Base-by-base conservation (phyloP, 768 basidiomycete species). In the Pisolithus sp. region DNA sequence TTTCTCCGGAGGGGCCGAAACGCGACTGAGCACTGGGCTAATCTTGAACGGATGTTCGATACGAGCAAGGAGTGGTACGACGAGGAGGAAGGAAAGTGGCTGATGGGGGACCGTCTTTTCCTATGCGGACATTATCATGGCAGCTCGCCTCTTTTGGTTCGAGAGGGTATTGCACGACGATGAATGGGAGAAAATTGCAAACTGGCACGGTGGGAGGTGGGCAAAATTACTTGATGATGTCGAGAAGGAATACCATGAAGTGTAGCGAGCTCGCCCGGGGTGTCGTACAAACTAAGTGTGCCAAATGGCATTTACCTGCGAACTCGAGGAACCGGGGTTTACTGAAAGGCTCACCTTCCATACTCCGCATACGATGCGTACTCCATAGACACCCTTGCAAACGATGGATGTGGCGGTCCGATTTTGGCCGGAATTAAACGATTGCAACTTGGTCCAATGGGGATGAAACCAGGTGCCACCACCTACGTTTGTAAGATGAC, bases 1-100 rank as follows among this genome's bases (percentile, higher is more conserved):
- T 76, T 30, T 62, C 62, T 6, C 71, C 73, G 0, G 64, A 60
- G 41, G 70, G 71, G 4, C 68, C 71, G 9, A 61, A 53, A 45
- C 58, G 68, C 13, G 62, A 62, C n/a, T 4, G 65, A 47, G 9
- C 63, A 69, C 40, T 71, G 59, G 67, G 41, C 13, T n/a, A 28
- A 18, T 40, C 38, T 60, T 0, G 59, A 68, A 53, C 55, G 57
- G 43, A 15, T 10, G 5, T 55, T 50, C 41, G 24, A 40, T 24
- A 49, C 50, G 1, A 46, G 43, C 10, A 58, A 59, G 45, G 49
- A 8, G 23, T 63, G 58, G 57, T 63, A 64, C 18, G 68, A 57
- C 26, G 50, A 45, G 43, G 46, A 26, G 7, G 61, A 45, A 18
- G 68, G 68, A 8, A 62, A 57, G 45, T 70, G 62, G 64, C 6